phyloP scores from a whole-genome alignment of 176 grass and related monocot genomes.

The Rhynchospora tenuis region DNA sequence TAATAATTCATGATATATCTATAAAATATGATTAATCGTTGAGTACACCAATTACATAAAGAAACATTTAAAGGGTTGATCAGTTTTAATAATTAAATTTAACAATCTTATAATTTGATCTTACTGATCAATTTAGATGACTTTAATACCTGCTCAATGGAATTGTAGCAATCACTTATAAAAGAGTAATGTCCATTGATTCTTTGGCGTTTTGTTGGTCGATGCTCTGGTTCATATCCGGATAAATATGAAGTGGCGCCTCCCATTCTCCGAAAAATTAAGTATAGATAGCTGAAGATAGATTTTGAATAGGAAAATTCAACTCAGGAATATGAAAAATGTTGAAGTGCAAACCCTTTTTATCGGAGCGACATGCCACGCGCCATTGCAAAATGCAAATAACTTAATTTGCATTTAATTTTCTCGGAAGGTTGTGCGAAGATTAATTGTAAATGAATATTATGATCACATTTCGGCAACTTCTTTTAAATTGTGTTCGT shows the following conservation, averaged over 20 bases:
- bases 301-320: background rate
- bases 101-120: background rate
- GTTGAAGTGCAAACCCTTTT: background rate
- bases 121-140: background rate
- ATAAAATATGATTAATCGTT: too few relatives aligned
- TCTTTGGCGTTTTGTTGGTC: background rate
- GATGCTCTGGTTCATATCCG: background rate
- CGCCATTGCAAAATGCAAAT: background rate
- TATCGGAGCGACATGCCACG: background rate
- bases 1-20: too few relatives aligned
- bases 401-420: background rate
- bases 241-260: background rate
- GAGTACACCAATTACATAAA: background rate
- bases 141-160: conserved; percentile 6
- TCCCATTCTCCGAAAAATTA: conserved; percentile 13
- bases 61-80: background rate
- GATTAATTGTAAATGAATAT: too few relatives aligned
- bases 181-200: background rate
- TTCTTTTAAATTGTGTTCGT: too few relatives aligned
- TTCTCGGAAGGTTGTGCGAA: background rate
- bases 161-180: conserved; percentile 24
- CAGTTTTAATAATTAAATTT: background rate
- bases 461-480: too few relatives aligned
- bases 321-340: background rate
- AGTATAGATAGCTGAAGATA: background rate